A percentile compares a stretch with the other conserved stretches of the same genome.
These are phyloP conservation scores for Saccharomycopsis synnaedendra DNA, from an alignment of 805 yeast species.

Conservation along the genomic window DNA sequence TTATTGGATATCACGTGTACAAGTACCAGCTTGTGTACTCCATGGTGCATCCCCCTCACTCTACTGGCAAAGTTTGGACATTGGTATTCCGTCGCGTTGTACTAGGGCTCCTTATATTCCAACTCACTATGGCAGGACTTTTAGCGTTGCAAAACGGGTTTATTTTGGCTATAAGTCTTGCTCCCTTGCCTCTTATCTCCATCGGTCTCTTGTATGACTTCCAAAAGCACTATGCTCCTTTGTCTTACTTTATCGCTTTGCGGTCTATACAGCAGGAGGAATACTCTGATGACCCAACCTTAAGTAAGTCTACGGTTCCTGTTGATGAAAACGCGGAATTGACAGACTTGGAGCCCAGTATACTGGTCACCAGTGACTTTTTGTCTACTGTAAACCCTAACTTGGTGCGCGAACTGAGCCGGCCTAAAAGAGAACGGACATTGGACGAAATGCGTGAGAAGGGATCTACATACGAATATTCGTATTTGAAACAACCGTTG, in stretches of 20 bases:
- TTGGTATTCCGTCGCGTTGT: constrained; percentile 72
- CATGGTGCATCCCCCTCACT: constrained; percentile 91
- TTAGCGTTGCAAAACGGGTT: constrained; percentile 75
- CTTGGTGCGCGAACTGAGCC: background rate
- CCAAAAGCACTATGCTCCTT: constrained; percentile 68
- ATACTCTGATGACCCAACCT: constrained; percentile 17
- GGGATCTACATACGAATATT: constrained; percentile 66
- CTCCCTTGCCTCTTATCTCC: constrained; percentile 69
- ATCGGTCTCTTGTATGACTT: constrained; percentile 64
- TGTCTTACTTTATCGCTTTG: constrained; percentile 77
- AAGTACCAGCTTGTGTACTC: constrained; percentile 86
- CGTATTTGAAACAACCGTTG: constrained; percentile 52
- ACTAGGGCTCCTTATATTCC: constrained; percentile 73
- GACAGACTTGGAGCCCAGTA: background rate
- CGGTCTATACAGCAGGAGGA: constrained; percentile 50
- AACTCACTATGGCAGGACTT: constrained; percentile 87
- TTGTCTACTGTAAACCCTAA: constrained; percentile 14
- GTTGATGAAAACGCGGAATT: background rate
- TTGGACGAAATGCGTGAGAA: constrained; percentile 71
- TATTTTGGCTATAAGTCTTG: constrained; percentile 54
- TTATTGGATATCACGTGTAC: constrained; percentile 78
- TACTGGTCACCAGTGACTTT: constrained; percentile 8
- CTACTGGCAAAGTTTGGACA: constrained; percentile 96
- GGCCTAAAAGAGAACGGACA: constrained; percentile 26
- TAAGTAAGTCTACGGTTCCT: constrained; percentile 3